Evolutionary conservation across 2,329 filamentous ascomycete species (phyloP).

Genomic region (Pseudogymnoascus sp.): DNA sequence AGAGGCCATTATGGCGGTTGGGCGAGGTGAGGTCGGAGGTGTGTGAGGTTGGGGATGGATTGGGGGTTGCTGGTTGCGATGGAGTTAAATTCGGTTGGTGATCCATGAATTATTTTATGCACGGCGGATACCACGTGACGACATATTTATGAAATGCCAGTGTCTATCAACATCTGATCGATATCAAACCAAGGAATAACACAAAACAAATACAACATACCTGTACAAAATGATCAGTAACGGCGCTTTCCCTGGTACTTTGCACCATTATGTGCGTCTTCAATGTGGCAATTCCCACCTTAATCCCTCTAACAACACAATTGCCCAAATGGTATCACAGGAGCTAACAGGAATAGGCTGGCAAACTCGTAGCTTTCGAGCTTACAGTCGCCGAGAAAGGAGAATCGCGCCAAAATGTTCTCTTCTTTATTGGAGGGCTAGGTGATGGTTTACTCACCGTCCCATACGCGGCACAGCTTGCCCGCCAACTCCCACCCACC

Average conservation of each 20-base stretch:
- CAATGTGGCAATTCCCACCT: neutral
- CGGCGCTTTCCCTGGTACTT: constrained; percentile 15
- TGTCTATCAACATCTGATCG: neutral
- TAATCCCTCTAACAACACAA: neutral
- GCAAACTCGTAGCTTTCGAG: constrained; percentile 28
- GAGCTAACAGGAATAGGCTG: constrained; percentile 17
- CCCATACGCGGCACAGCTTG: constrained; percentile 38
- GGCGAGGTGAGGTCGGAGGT: neutral
- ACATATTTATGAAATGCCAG: neutral
- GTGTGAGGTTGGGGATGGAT: constrained; percentile 7
- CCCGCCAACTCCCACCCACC: constrained; percentile 23
- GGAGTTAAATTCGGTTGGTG: constrained; percentile 8
- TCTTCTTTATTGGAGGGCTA: constrained; percentile 50
- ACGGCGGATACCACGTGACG: neutral
- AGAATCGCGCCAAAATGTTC: constrained; percentile 31
- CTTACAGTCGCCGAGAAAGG: constrained; percentile 17
- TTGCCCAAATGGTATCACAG: neutral
- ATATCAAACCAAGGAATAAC: neutral
- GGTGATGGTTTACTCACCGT: constrained; percentile 45
- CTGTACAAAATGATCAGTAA: constrained; percentile 14
- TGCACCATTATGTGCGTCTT: constrained; percentile 18
- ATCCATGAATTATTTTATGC: constrained; percentile 2
- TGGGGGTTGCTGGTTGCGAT: constrained; percentile 7
- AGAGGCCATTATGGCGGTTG: constrained; percentile 16
- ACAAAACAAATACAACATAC: constrained; percentile 12